phyloP scores from a whole-genome alignment of 352 stramenopile species.

The Saprolegnia parasitica region DNA sequence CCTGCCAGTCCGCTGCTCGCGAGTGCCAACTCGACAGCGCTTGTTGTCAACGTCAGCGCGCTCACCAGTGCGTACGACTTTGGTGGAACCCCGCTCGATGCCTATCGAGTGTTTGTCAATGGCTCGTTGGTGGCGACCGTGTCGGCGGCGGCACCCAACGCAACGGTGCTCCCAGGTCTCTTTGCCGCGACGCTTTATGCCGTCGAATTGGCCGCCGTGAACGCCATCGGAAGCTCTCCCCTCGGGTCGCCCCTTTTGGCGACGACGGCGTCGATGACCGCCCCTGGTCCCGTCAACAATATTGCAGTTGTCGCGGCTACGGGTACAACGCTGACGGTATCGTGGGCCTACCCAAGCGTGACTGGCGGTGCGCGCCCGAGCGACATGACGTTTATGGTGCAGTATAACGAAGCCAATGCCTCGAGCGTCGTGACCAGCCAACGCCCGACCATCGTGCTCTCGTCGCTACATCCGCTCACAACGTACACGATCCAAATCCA shows the following conservation, averaged over 20 bases:
- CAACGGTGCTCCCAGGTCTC: not conserved
- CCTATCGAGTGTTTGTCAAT: constrained; percentile 1
- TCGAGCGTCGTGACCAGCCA: not conserved
- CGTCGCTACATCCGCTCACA: not conserved
- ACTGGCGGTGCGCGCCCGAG: not conserved
- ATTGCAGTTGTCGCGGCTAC: not conserved
- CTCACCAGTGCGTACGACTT: not conserved
- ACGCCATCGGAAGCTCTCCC: not conserved
- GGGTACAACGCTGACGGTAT: not conserved
- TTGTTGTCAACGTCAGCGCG: not conserved
- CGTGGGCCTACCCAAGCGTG: not conserved
- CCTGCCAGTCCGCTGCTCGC: not conserved
- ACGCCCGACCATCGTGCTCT: not conserved
- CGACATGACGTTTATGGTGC: not conserved
- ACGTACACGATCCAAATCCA: not conserved
- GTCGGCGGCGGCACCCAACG: not conserved
- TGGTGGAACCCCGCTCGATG: not conserved
- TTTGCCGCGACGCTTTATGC: not conserved
- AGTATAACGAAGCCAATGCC: not conserved
- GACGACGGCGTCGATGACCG: not conserved
- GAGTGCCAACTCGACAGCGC: not conserved
- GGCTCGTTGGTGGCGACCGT: not conserved
- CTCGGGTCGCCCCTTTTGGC: not conserved
- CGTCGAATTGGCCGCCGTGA: not conserved
- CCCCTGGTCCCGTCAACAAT: not conserved